Evolutionary conservation across 176 grass and related monocot genomes (phyloP), one percentile per base, ranked within the genome.

Genomic region (Triticum dicoccoides): DNA sequence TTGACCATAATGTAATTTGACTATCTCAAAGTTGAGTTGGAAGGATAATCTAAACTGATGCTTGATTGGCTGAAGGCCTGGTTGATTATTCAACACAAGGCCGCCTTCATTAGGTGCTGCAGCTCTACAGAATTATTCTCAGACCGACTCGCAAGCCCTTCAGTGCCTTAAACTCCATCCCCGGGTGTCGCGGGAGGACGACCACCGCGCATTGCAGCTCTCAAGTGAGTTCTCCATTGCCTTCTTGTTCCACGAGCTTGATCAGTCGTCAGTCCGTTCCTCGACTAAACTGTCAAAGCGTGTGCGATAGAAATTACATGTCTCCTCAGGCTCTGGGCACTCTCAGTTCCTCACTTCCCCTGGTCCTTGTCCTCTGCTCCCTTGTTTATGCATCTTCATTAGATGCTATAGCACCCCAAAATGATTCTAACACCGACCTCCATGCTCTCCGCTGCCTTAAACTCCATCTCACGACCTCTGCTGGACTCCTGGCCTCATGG

Each of bases 371-470:
- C 7, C 67, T 69, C 67, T 9, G 32, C 8, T 69, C 66, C 17
- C 17, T 37, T 20, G 66, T 21, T 5, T 11, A 56, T 56, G 66
- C 66, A 69, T 69, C 45, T 49, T 49, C 52, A 20, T 20, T 56
- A 56, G 52, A 11, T 56, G 5, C 52, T 56, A 20, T 11, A 56
- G 17, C 52, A 56, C 17, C 11, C 52, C 52, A 11, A 20, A 56
- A 20, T 20, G 52, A 56, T 56, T 56, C 52, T 20, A 56, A 56
- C 52, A 56, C 17, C 52, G 52, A 67, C 12, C 5, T 76, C 13
- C 41, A 64, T 14, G 6, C 80, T 3, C 35, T 92, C 14, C 61
- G 80, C 33, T 89, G 83, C 61, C 78, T 92, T 5, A 87, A 89
- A 47, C 58, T 54, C 58, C 87, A 76, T 14, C n/a, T 84, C 11